These are phyloP conservation scores for Thermochaetoides thermophila DNA, from an alignment of 495 filamentous ascomycete species.

Conservation along the genomic window DNA sequence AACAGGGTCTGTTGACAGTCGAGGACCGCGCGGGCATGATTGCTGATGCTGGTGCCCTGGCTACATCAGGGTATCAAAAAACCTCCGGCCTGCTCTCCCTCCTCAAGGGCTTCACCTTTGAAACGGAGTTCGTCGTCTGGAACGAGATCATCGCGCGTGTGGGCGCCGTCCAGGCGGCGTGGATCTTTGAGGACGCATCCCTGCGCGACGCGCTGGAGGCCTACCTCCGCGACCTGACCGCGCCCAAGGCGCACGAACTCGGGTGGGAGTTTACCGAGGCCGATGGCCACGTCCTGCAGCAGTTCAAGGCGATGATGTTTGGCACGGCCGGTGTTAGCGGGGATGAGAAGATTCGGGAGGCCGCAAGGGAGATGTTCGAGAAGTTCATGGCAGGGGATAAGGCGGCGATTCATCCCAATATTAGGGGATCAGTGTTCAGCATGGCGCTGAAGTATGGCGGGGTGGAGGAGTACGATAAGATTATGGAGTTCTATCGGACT, in stretches of 20 bases:
- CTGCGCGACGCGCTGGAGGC: conserved; percentile 60
- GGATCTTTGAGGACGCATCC: conserved; percentile 72
- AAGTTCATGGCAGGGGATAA: conserved; percentile 53
- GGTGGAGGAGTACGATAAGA: conserved; percentile 61
- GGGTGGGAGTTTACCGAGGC: conserved; percentile 76
- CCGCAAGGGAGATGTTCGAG: conserved; percentile 59
- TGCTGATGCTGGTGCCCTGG: conserved; percentile 83
- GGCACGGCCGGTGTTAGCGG: conserved; percentile 49
- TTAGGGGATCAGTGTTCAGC: conserved; percentile 53
- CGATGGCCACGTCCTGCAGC: conserved; percentile 81
- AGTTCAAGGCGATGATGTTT: conserved; percentile 63
- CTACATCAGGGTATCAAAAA: conserved; percentile 80
- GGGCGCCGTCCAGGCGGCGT: conserved; percentile 59
- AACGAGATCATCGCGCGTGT: conserved; percentile 73
- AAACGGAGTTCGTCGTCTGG: conserved; percentile 89
- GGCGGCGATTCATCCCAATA: conserved; percentile 57
- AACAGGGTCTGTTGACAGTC: conserved; percentile 69
- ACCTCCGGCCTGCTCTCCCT: conserved; percentile 81
- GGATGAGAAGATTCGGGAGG: conserved; percentile 44
- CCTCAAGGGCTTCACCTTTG: conserved; percentile 66
- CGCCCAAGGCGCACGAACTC: conserved; percentile 62
- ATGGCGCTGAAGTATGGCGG: conserved; percentile 60
- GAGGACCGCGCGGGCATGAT: conserved; percentile 94
- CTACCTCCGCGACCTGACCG: conserved; percentile 65
- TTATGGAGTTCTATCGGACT: conserved; percentile 70